A percentile compares a stretch with the other conserved stretches of the same genome.
Evolutionary conservation across 164 flowering plant genomes (phyloP).

Genomic region (Santalum album): DNA sequence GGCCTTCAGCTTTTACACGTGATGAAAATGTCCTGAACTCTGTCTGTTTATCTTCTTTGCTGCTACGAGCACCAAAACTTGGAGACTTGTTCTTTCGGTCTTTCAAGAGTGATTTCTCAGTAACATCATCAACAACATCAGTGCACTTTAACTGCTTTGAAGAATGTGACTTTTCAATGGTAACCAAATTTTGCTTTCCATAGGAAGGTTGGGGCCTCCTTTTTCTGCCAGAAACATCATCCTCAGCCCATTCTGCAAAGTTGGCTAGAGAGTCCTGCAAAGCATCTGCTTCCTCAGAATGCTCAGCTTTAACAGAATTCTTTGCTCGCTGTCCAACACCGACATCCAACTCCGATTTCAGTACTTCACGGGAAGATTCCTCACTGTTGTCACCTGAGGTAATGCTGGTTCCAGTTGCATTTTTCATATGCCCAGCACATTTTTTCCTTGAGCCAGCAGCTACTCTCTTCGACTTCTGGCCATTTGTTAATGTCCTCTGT

Average conservation of each 20-base stretch:
- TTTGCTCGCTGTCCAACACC: conserved; percentile 23
- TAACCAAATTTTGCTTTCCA: conserved; percentile 22
- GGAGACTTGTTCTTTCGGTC: conserved; percentile 21
- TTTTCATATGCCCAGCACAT: conserved; percentile 19
- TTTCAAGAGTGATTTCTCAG: conserved; percentile 15
- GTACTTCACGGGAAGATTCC: conserved; percentile 18
- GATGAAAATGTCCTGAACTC: conserved; percentile 22
- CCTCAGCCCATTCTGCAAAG: conserved; percentile 16
- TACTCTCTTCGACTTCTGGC: conserved; percentile 22
- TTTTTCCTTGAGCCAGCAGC: conserved; percentile 25
- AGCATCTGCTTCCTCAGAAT: conserved; percentile 13
- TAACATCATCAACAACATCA: conserved; percentile 18
- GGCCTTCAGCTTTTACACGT: conserved; percentile 23
- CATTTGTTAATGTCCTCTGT: conserved; percentile 24
- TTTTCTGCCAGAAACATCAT: conserved; percentile 19
- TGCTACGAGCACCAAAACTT: conserved; percentile 16
- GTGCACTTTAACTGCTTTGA: conserved; percentile 33
- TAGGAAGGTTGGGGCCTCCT: conserved; percentile 19
- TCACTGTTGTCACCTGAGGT: conserved; percentile 15
- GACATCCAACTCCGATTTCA: conserved; percentile 22
- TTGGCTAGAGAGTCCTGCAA: conserved; percentile 11
- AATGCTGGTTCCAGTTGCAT: conserved; percentile 20
- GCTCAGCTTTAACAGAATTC: conserved; percentile 21
- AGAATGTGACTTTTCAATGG: conserved; percentile 25
- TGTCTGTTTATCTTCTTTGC: conserved; percentile 14